Conservation (phyloP, 2,329 filamentous ascomycete species). For the Epichloe scottii region DNA sequence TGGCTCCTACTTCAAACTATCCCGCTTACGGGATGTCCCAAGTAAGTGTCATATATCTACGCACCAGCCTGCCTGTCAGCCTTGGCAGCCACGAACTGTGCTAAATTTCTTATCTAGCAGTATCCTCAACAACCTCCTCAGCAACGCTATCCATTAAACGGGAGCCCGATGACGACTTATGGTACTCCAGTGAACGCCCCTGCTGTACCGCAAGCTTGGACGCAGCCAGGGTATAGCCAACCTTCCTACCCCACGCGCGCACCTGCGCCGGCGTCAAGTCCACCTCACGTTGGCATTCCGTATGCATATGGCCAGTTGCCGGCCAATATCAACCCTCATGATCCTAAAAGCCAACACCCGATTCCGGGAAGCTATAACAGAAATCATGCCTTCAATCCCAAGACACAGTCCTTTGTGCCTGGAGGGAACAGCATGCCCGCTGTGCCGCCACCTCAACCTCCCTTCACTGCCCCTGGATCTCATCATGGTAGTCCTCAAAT, state of each 20-base stretch:
- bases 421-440: constrained; percentile 35
- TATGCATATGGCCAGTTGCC: constrained; percentile 76
- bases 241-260: constrained; percentile 19
- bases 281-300: constrained; percentile 27
- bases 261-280: constrained; percentile 18
- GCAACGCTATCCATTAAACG: constrained; percentile 19
- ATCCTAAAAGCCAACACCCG: constrained; percentile 65
- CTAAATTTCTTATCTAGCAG: constrained; percentile 13
- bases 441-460: constrained; percentile 33
- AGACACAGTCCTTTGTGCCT: constrained; percentile 85
- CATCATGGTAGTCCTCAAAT: constrained; percentile 43
- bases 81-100: not conserved
- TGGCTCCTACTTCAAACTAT: constrained; percentile 30
- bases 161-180: constrained; percentile 25
- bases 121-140: constrained; percentile 16
- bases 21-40: constrained; percentile 34
- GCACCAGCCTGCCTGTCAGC: not conserved
- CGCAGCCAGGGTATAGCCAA: constrained; percentile 22
- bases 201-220: constrained; percentile 22
- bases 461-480: constrained; percentile 34
- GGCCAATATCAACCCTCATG: constrained; percentile 54
- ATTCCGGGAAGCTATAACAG: constrained; percentile 75
- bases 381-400: constrained; percentile 75
- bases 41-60: constrained; percentile 22
- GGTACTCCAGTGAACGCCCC: constrained; percentile 20